These are phyloP conservation scores for Ophiostoma sp. DNA, from an alignment of 2,329 filamentous ascomycete species.

Conservation along the genomic window DNA sequence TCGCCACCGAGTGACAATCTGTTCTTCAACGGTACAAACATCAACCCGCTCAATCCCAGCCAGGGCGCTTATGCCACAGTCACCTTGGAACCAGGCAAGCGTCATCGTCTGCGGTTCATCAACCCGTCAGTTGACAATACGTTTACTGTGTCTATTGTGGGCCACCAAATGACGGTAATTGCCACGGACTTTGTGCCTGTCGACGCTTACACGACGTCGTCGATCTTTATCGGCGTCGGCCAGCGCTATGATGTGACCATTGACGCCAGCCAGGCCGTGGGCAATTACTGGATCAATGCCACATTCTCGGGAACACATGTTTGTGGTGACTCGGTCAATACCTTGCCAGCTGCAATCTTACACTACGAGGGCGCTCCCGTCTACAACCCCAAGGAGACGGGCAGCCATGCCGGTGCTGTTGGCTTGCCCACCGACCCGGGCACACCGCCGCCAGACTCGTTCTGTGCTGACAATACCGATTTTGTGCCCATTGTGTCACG, in stretches of 20 bases:
- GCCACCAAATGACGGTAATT: constrained; percentile 53
- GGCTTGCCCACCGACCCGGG: constrained; percentile 37
- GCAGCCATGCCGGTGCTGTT: constrained; percentile 8
- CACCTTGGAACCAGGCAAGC: constrained; percentile 45
- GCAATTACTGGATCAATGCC: constrained; percentile 37
- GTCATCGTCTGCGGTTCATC: constrained; percentile 51
- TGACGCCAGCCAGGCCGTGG: constrained; percentile 39
- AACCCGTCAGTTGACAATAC: constrained; percentile 52
- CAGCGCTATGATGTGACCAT: constrained; percentile 50
- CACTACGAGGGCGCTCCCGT: constrained; percentile 39
- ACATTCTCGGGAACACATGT: constrained; percentile 28
- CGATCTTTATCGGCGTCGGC: constrained; percentile 52
- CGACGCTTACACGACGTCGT: constrained; percentile 49
- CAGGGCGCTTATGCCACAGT: constrained; percentile 38
- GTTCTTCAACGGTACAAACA: constrained; percentile 48
- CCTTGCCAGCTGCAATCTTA: constrained; percentile 42
- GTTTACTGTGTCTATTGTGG: constrained; percentile 51
- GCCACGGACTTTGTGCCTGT: constrained; percentile 54
- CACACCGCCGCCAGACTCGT: constrained; percentile 29
- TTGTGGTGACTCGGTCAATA: constrained; percentile 31
- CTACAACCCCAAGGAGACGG: not conserved
- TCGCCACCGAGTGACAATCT: constrained; percentile 42
- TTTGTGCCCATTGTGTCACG: constrained; percentile 30
- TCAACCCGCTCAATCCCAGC: constrained; percentile 32
- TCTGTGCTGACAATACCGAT: constrained; percentile 29